Evolutionary conservation across 1,139 yeast genomes (phyloP).

Genomic region (Nematodospora anomalae): DNA sequence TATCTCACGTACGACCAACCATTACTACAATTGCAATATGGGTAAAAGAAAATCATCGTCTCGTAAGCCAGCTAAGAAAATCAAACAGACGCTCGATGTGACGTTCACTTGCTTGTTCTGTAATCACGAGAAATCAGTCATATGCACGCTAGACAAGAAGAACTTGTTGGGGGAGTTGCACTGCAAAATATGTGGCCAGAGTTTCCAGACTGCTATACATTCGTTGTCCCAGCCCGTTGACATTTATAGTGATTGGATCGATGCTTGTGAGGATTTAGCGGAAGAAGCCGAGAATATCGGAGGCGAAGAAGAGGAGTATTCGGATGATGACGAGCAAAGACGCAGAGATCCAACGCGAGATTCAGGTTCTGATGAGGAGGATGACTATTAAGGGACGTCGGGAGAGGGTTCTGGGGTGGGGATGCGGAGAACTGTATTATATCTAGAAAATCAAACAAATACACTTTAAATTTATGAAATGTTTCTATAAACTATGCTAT

Average conservation of each 20-base stretch:
- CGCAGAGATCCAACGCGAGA: constrained; percentile 21
- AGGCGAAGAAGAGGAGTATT: constrained; percentile 30
- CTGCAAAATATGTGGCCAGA: constrained; percentile 94
- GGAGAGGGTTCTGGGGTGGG: constrained; percentile 1
- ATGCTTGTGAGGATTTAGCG: constrained; percentile 96
- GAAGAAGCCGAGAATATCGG: constrained; percentile 50
- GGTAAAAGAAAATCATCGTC: constrained; percentile 93
- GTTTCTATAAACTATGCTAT: constrained; percentile 1
- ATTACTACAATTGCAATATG: constrained; percentile 46
- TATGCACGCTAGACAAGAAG: constrained; percentile 86
- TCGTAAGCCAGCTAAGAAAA: constrained; percentile 74
- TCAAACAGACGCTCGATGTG: constrained; percentile 79
- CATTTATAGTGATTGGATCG: constrained; percentile 97
- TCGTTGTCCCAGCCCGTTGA: constrained; percentile 86
- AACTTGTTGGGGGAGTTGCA: constrained; percentile 79
- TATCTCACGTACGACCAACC: background rate
- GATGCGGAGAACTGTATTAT: constrained; percentile 4
- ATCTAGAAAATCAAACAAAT: constrained; percentile 3
- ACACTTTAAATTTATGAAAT: background rate
- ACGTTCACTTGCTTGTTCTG: constrained; percentile 92
- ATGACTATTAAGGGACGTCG: constrained; percentile 18
- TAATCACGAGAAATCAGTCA: constrained; percentile 91
- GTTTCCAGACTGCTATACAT: constrained; percentile 86
- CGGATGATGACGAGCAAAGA: constrained; percentile 35
- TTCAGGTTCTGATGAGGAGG: constrained; percentile 35